phyloP scores from a whole-genome alignment of 805 yeast genomes.

The Brettanomyces nanus region DNA sequence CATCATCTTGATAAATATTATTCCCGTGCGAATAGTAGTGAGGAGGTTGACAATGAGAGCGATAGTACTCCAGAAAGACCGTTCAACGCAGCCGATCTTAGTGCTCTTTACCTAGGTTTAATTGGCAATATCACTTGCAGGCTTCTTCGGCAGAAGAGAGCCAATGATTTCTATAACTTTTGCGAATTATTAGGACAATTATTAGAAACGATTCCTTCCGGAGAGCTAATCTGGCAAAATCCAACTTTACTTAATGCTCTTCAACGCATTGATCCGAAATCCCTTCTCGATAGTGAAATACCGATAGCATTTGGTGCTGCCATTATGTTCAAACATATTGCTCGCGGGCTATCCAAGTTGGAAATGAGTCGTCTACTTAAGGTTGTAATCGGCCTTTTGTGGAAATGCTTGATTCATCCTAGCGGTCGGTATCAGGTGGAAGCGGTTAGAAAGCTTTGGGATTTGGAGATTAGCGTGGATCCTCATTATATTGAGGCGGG shows the following conservation, averaged over 20 bases:
- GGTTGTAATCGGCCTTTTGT: constrained; percentile 37
- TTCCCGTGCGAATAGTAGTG: not conserved
- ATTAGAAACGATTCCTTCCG: constrained; percentile 38
- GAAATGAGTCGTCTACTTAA: constrained; percentile 34
- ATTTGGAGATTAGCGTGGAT: constrained; percentile 46
- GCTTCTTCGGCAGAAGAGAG: constrained; percentile 9
- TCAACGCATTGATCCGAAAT: constrained; percentile 11
- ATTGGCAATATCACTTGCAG: constrained; percentile 18
- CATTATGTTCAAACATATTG: constrained; percentile 30
- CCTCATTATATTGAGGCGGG: constrained; percentile 65
- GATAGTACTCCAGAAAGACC: constrained; percentile 23
- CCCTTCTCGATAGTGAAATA: constrained; percentile 10
- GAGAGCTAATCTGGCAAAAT: constrained; percentile 25
- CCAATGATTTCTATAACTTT: constrained; percentile 22
- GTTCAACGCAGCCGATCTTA: constrained; percentile 34
- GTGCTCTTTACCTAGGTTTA: constrained; percentile 30
- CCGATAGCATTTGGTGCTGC: constrained; percentile 36
- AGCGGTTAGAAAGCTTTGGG: constrained; percentile 56
- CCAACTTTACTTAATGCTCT: constrained; percentile 21
- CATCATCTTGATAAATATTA: constrained; percentile 14
- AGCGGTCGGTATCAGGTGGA: constrained; percentile 61
- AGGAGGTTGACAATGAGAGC: not conserved
- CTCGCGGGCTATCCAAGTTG: constrained; percentile 21
- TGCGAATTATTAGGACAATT: constrained; percentile 29
- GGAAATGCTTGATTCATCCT: constrained; percentile 43